phyloP scores from a whole-genome alignment of 495 filamentous ascomycete genomes.

The Penicillium roqueforti region DNA sequence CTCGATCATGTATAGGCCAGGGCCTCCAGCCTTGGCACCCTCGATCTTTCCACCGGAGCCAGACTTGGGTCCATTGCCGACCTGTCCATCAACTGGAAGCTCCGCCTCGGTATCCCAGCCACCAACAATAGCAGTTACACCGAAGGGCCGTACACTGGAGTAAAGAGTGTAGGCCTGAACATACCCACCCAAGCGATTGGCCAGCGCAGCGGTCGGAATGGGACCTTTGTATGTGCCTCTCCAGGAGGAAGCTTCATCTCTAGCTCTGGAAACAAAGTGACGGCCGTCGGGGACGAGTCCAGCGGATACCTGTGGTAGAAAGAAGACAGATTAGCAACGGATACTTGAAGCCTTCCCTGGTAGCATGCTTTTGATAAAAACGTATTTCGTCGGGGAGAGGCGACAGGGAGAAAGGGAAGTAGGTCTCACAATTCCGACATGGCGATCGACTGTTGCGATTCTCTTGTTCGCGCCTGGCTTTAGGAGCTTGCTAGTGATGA shows the following conservation, averaged over 20 bases:
- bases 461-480: conserved; percentile 93
- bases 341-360: background rate
- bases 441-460: conserved; percentile 89
- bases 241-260: conserved; percentile 89
- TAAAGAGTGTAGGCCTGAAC: conserved; percentile 97
- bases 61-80: conserved; percentile 69
- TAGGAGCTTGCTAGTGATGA: conserved; percentile 89
- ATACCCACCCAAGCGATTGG: conserved; percentile 87
- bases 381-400: background rate
- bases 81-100: conserved; percentile 76
- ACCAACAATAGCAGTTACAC: conserved; percentile 88
- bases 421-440: conserved; percentile 80
- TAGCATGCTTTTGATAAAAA: background rate
- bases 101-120: conserved; percentile 88
- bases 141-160: conserved; percentile 91
- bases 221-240: conserved; percentile 85
- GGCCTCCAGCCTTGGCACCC: conserved; percentile 75
- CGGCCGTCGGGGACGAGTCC: conserved; percentile 92
- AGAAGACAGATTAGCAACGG: conserved; percentile 1
- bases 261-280: conserved; percentile 89
- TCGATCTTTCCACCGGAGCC: conserved; percentile 77
- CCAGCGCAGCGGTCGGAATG: conserved; percentile 80
- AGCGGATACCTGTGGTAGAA: conserved; percentile 66
- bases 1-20: conserved; percentile 96
- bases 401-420: background rate